These are phyloP conservation scores for Dactylella cylindrospora DNA, from an alignment of 2,329 filamentous ascomycete species.

Conservation along the genomic window DNA sequence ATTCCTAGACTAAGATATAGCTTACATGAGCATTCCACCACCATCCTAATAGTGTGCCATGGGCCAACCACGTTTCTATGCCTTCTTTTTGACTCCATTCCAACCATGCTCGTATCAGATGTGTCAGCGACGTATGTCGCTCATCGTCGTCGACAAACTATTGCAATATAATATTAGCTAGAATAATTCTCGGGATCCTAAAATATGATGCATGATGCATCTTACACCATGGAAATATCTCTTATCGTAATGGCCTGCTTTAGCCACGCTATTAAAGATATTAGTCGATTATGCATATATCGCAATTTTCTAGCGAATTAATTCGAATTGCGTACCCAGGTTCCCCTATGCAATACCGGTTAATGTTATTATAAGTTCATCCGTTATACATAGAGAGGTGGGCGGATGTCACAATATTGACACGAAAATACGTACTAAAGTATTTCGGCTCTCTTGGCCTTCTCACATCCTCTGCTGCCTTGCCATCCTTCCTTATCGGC, in stretches of 20 bases:
- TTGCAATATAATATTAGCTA: slow-evolving; percentile 59
- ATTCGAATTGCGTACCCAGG: slow-evolving; percentile 8
- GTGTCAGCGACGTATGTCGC: slow-evolving; percentile 65
- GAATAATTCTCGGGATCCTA: not conserved
- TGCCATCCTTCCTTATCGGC: not conserved
- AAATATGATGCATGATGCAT: too few species aligned
- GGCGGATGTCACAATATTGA: not conserved
- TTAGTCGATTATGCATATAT: not conserved
- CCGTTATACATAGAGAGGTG: not conserved
- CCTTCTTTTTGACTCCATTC: slow-evolving; percentile 64
- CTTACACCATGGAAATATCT: slow-evolving; percentile 20
- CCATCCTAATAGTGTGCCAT: slow-evolving; percentile 81
- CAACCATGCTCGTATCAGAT: slow-evolving; percentile 75
- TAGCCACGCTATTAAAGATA: slow-evolving; percentile 1
- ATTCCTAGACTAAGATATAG: slow-evolving; percentile 1
- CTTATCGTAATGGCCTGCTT: slow-evolving; percentile 25
- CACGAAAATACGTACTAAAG: slow-evolving; percentile 11
- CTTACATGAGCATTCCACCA: slow-evolving; percentile 73
- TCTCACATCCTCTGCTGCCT: not conserved
- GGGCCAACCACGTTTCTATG: slow-evolving; percentile 81
- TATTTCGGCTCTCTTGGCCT: slow-evolving; percentile 20
- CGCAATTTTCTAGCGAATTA: not conserved
- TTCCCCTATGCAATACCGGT: slow-evolving; percentile 4
- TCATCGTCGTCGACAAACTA: slow-evolving; percentile 65
- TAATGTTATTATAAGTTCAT: not conserved